These are phyloP conservation scores for Hyaloscypha bicolor DNA, from an alignment of 495 filamentous ascomycete genomes.

Conservation along the genomic window DNA sequence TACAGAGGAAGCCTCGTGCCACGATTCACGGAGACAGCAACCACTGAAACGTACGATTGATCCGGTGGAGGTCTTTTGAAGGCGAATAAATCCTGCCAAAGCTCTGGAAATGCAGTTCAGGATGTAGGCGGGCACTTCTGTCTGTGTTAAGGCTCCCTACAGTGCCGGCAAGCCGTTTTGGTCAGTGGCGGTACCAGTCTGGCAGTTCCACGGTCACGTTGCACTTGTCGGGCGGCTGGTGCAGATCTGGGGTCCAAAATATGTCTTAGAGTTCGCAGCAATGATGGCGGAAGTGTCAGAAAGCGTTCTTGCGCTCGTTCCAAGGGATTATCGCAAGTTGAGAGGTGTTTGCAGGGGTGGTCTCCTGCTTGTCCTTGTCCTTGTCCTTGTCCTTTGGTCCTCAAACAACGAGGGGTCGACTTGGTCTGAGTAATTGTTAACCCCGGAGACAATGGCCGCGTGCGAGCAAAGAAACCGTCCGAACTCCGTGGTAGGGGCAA, in stretches of 20 bases:
- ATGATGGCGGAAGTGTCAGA: not conserved
- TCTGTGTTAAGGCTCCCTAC: not conserved
- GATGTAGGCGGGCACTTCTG: not conserved
- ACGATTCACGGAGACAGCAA: not conserved
- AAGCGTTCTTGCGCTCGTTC: not conserved
- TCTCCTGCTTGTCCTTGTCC: conserved; percentile 9
- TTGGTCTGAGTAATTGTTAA: not conserved
- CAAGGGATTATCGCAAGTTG: not conserved
- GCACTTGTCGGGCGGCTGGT: not conserved
- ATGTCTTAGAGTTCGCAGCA: not conserved
- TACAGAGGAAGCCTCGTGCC: not conserved
- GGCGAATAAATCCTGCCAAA: not conserved
- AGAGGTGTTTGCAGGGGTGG: conserved; percentile 18
- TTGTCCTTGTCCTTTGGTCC: conserved; percentile 1
- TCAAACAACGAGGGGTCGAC: not conserved
- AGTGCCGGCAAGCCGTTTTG: not conserved
- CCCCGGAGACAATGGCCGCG: not conserved
- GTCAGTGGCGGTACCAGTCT: not conserved
- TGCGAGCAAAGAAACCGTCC: not conserved
- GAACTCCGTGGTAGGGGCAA: not conserved
- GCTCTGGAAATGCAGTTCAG: not conserved
- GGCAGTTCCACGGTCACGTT: not conserved
- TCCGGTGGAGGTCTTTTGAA: not conserved
- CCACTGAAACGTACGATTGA: not conserved
- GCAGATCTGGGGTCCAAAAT: not conserved